Evolutionary conservation across 1,139 yeast genomes (phyloP).

Genomic region (Debaryomycetaceae sp.): DNA sequence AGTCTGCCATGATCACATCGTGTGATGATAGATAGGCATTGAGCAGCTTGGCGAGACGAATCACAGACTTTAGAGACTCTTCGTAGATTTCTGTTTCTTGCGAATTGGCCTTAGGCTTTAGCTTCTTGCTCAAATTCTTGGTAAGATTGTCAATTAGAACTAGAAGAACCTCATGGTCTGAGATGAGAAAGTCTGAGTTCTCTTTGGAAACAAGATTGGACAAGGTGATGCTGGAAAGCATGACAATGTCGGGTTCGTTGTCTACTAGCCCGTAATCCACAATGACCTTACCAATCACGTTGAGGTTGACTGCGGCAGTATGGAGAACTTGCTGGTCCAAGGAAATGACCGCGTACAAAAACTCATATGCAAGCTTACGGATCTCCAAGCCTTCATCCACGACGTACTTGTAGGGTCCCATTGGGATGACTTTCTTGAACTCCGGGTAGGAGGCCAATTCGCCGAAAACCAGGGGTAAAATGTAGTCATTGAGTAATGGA

Average conservation of each 20-base stretch:
- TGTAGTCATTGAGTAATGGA: slow-evolving; percentile 64
- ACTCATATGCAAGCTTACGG: slow-evolving; percentile 71
- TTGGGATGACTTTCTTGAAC: slow-evolving; percentile 64
- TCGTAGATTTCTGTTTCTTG: slow-evolving; percentile 39
- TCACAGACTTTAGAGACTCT: slow-evolving; percentile 28
- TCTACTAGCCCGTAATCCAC: slow-evolving; percentile 34
- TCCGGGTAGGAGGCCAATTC: slow-evolving; percentile 57
- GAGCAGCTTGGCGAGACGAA: slow-evolving; percentile 21
- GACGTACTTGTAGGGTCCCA: slow-evolving; percentile 86
- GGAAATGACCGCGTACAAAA: slow-evolving; percentile 53
- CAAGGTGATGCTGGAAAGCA: slow-evolving; percentile 35
- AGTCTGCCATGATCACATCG: slow-evolving; percentile 12
- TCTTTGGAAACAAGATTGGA: slow-evolving; percentile 14
- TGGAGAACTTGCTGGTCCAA: slow-evolving; percentile 21
- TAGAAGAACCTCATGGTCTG: slow-evolving; percentile 18
- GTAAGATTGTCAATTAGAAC: slow-evolving; percentile 22
- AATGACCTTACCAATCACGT: slow-evolving; percentile 24
- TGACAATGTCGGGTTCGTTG: slow-evolving; percentile 37
- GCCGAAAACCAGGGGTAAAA: slow-evolving; percentile 53
- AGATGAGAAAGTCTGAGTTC: slow-evolving; percentile 16
- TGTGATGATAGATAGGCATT: slow-evolving; percentile 13
- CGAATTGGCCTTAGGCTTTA: slow-evolving; percentile 40
- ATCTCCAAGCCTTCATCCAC: slow-evolving; percentile 77
- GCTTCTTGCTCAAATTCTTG: slow-evolving; percentile 31
- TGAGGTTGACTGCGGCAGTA: slow-evolving; percentile 17